Evolutionary conservation across 2,329 filamentous ascomycete species (phyloP), one percentile per base, ranked within the genome.

Genomic region (Amylocarpus encephaloides): DNA sequence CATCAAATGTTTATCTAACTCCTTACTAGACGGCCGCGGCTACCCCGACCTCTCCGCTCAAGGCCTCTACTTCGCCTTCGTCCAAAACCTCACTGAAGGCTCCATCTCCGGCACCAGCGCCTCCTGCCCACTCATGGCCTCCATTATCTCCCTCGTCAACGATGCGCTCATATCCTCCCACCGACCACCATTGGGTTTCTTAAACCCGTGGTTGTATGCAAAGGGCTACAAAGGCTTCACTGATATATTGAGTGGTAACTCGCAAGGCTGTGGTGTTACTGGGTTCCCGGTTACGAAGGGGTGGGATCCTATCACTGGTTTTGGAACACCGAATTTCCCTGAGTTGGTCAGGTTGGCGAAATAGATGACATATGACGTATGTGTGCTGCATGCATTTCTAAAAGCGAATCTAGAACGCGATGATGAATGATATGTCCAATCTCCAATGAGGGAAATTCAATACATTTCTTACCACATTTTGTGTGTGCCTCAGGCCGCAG

Each of bases 121-220:
- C 11, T 75, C 79, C 1, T 68, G 75, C 0, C 83, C 82, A 0
- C 67, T 78, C 0, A 74, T 77, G 2, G 72, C 78, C 0, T 76
- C 72, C 15, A 71, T 85, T 50, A 69, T 86, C 34, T 68, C 77
- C 2, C 70, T 86, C 4, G 68, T 85, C 40, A 86, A 86, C 56
- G 81, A 84, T 53, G 79, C 78, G 0, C 68, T 80, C 12, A 64
- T 83, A 15, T 67, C 73, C 0, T 67, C 67, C 10, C 76, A 77
- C 6, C 73, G 76, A 60, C 60, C 62, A 6, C 59, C 65, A 1
- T 59, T 73, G 1, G 70, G 71, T 2, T 73, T 71, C 60, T 52
- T 73, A 46, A 73, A 73, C 60, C 70, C 70, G 1, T 71, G 68
- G 69, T 48, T 73, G 29, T 73, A 72, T 48, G 53, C 52, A 1